Base-by-base conservation (phyloP, 306 rosid species). In the Castanea crenata region DNA sequence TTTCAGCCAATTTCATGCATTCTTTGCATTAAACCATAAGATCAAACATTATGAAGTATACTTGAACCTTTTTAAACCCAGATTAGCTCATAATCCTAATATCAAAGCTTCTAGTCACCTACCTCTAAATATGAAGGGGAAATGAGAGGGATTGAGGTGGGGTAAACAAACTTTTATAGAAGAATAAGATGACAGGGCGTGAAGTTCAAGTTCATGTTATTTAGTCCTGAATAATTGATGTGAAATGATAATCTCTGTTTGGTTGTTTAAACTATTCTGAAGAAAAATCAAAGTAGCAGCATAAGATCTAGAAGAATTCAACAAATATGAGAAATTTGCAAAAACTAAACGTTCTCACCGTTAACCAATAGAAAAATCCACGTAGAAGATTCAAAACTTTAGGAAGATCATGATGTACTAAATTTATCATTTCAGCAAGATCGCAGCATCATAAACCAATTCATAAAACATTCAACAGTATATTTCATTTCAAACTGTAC, bases 301-400 rank as follows among this genome's bases (percentile, higher is more conserved):
- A 18, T 15, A 12, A 65, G 51, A 65, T 63, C 35, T 21, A 63
- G 38, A 20, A 65, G 49, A 19, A 65, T 65, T 32, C 8, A 34
- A 18, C 23, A 65, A 65, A 65, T 19, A 63, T 7, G 18, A 20
- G 68, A 29, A 6, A 41, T 29, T 56, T 31, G n/a, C 23, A 65
- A 65, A 34, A 31, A 65, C 21, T 8, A 2, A 15, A 32, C 23
- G 7, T 65, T 65, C 71, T 65, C 71, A 65, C 71, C 71, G 3
- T 32, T 32, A 65, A 65, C 71, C 71, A 65, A 34, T 16, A 65
- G 71, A 65, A 65, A 65, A 65, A 65, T 65, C 71, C 71, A 32
- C 51, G 71, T 6, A 65, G 46, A 65, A 65, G 71, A 32, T 32
- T 32, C 71, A 65, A 8, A 65, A 65, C 49, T 65, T 32, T 34